Base-by-base conservation (phyloP, 768 basidiomycete species). In the Jaapia argillacea region DNA sequence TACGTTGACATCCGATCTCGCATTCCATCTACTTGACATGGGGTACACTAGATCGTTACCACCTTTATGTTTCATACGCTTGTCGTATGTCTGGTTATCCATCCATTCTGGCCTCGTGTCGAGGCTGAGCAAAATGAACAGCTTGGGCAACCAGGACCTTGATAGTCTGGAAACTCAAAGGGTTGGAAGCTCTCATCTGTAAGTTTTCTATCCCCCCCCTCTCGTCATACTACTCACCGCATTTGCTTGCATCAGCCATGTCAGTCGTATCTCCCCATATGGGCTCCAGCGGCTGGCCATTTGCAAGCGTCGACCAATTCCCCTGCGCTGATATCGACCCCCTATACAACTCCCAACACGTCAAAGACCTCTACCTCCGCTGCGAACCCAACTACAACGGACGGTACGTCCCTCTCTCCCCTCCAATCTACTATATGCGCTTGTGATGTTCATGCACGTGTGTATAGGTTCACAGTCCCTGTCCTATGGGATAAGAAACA, bases 101-200 rank as follows among this genome's bases (percentile, higher is more conserved):
- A 26, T 27, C n/a, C 25, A 18, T 40, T 35, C 4, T 22, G 24
- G 20, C 20, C 16, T 18, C 10, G 18, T 36, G 18, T n/a, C 38
- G 24, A 7, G 6, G 24, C 22, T 43, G n/a, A 22, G 24, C 2
- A 36, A 36, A 41, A 2, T 3, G 40, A 37, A 12, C 39, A 87
- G 85, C 94, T 6, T 98, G 93, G 94, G 94, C 94, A 0, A 89
- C 90, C 21, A 74, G 94, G 51, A 77, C 92, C 3, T 68, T 96
- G 48, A 96, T 98, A 52, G 70, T 84, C 3, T 74, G 93, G 51
- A 81, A 90, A 62, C 72, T 98, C 53, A 99, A 99, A 60, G 92
- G 93, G 2, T 70, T 99, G 20, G 85, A 98, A 50, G 71, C 82
- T 21, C 65, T 87, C 48, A 77, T 99, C 46, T 68, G 91, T 88